Percentiles rank a stretch among this genome's conserved stretches.
Evolutionary conservation across 768 basidiomycete genomes (phyloP).

Genomic region (Lyophyllum shimeji): DNA sequence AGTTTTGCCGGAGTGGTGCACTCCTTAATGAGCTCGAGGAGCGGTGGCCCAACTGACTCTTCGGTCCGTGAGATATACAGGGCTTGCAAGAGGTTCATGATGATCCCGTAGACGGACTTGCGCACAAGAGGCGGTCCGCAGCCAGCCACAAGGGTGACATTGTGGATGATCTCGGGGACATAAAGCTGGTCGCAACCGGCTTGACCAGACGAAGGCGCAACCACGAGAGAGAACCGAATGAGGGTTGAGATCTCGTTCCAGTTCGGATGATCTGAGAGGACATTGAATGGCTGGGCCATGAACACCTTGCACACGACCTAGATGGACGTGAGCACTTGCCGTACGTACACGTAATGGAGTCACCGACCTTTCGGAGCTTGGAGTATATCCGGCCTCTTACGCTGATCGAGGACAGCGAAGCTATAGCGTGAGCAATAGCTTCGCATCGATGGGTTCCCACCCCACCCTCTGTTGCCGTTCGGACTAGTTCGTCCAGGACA

Average conservation of each 20-base stretch:
- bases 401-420: constrained; percentile 71
- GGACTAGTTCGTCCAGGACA: constrained; percentile 76
- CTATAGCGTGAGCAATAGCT: constrained; percentile 70
- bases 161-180: constrained; percentile 80
- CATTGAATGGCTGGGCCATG: constrained; percentile 52
- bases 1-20: constrained; percentile 57
- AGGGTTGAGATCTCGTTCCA: constrained; percentile 85
- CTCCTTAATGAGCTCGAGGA: constrained; percentile 64
- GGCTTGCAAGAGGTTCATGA: constrained; percentile 81
- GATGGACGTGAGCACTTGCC: neutral
- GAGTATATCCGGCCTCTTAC: constrained; percentile 78
- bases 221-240: constrained; percentile 70
- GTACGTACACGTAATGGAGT: neutral
- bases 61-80: constrained; percentile 61
- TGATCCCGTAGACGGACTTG: constrained; percentile 77
- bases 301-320: constrained; percentile 77
- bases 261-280: constrained; percentile 66
- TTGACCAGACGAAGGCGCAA: constrained; percentile 66
- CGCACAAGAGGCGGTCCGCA: constrained; percentile 74
- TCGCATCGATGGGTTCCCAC: constrained; percentile 76
- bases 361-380: constrained; percentile 71
- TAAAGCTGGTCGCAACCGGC: constrained; percentile 71
- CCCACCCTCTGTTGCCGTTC: constrained; percentile 82
- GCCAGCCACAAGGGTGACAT: constrained; percentile 75
- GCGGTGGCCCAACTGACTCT: constrained; percentile 57